These are phyloP conservation scores for Penicillium sp. DNA, from an alignment of 2,329 filamentous ascomycete genomes.

Conservation along the genomic window DNA sequence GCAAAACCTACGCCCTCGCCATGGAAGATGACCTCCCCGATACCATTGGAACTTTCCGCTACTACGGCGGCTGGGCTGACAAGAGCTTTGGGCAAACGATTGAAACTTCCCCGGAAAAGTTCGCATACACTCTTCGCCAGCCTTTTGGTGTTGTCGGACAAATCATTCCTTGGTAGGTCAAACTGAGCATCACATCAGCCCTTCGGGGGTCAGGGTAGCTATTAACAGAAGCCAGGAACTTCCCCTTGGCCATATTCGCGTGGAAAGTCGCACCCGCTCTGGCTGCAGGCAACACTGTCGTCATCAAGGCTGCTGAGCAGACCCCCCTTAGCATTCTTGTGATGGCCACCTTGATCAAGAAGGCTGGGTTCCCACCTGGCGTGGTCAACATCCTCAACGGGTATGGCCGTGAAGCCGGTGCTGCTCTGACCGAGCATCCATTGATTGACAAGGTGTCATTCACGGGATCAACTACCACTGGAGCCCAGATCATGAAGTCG, in stretches of 20 bases:
- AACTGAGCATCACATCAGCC: background rate
- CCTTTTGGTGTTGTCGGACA: conserved; percentile 7
- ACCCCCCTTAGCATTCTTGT: conserved; percentile 6
- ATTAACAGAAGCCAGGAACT: background rate
- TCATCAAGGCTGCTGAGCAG: conserved; percentile 1
- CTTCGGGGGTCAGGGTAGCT: background rate
- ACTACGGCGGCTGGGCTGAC: conserved; percentile 92
- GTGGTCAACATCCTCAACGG: conserved; percentile 27
- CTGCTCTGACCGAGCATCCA: conserved; percentile 6
- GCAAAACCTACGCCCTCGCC: conserved; percentile 2
- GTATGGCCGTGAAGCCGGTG: conserved; percentile 20
- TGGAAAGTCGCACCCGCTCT: background rate
- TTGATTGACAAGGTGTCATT: conserved; percentile 10
- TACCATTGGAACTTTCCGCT: conserved; percentile 40
- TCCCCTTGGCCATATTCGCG: background rate
- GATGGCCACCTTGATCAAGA: conserved; percentile 19
- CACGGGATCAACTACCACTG: conserved; percentile 11
- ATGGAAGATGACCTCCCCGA: conserved; percentile 5
- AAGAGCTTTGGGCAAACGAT: conserved; percentile 90
- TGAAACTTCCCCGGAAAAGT: conserved; percentile 2
- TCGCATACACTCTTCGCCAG: conserved; percentile 1
- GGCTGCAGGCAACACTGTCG: conserved; percentile 1
- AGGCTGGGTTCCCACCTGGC: conserved; percentile 26
- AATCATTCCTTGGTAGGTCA: conserved; percentile 1
- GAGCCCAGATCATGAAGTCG: conserved; percentile 10